Evolutionary conservation across 495 filamentous ascomycete genomes (phyloP).

Genomic region (Penicillium silybi): DNA sequence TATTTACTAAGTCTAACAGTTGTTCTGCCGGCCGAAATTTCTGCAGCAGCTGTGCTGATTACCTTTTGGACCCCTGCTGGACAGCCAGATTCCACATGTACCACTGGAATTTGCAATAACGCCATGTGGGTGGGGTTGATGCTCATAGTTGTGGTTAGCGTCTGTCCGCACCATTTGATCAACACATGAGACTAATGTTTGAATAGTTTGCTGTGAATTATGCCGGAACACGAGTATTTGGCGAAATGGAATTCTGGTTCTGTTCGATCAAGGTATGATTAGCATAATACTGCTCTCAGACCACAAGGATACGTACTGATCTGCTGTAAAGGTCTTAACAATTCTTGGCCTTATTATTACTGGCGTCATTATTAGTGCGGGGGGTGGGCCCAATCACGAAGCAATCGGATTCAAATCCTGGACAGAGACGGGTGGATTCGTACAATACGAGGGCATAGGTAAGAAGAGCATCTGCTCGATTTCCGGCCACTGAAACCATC

Average conservation of each 20-base stretch:
- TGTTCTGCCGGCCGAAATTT: constrained; percentile 32
- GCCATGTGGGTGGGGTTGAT: constrained; percentile 22
- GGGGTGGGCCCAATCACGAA: constrained; percentile 3
- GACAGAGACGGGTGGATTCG: constrained; percentile 19
- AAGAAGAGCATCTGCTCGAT: not conserved
- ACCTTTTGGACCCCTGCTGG: constrained; percentile 33
- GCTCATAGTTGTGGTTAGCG: constrained; percentile 22
- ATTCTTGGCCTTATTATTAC: too few species aligned
- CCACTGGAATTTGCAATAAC: constrained; percentile 25
- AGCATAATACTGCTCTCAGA: too few species aligned
- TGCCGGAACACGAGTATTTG: constrained; percentile 19
- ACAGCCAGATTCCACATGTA: constrained; percentile 19
- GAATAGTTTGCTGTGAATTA: constrained; percentile 16
- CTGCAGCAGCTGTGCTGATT: constrained; percentile 44
- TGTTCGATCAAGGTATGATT: constrained; percentile 19
- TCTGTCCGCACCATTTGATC: not conserved
- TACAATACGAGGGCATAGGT: constrained; percentile 18
- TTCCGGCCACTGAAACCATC: not conserved
- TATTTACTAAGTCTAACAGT: constrained; percentile 1
- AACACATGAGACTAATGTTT: not conserved
- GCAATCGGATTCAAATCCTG: constrained; percentile 28
- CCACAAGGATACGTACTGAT: too few species aligned
- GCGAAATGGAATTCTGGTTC: constrained; percentile 28
- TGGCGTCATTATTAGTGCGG: too few species aligned
- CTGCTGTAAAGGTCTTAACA: constrained; percentile 21